A percentile compares a stretch with the other conserved stretches of the same genome.
Conservation (phyloP, 371 early-diverging fungal species). For the Zychaea mexicana region DNA sequence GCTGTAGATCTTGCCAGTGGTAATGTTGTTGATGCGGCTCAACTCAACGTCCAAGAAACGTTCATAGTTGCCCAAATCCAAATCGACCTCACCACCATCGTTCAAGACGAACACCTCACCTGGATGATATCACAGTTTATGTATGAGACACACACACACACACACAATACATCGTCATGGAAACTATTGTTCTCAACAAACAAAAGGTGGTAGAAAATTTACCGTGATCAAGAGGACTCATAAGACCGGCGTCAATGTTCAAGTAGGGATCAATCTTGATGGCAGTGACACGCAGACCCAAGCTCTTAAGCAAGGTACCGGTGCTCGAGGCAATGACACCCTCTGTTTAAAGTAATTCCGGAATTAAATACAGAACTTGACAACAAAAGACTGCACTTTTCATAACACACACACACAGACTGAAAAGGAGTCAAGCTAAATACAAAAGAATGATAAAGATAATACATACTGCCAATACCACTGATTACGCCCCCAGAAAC, state of each 20-base stretch:
- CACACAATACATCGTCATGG: neutral
- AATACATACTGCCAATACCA: slow-evolving; percentile 99
- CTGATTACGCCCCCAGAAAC: slow-evolving; percentile 99
- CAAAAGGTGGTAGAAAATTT: no score
- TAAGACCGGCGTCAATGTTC: slow-evolving; percentile 98
- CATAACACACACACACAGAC: no score
- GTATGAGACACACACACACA: neutral
- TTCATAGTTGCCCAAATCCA: slow-evolving; percentile 99
- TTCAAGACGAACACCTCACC: slow-evolving; percentile 99
- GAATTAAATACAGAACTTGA: no score
- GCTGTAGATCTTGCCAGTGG: slow-evolving; percentile 98
- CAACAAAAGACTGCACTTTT: no score
- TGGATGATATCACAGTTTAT: slow-evolving; percentile 30
- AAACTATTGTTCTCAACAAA: no score
- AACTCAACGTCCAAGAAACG: slow-evolving; percentile 95
- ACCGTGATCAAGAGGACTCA: slow-evolving; percentile 98
- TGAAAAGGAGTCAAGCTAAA: no score
- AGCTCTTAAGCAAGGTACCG: slow-evolving; percentile 93
- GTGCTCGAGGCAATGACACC: slow-evolving; percentile 98
- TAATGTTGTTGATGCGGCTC: slow-evolving; percentile 97
- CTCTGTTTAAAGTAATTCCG: no score
- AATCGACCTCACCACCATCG: slow-evolving; percentile 99
- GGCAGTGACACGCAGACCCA: slow-evolving; percentile 94
- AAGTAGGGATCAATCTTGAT: slow-evolving; percentile 99
- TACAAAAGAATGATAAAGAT: no score